Evolutionary conservation across 108 stramenopile species (phyloP), one percentile per base, ranked within the genome.

Genomic region (Nitzschia sp.): DNA sequence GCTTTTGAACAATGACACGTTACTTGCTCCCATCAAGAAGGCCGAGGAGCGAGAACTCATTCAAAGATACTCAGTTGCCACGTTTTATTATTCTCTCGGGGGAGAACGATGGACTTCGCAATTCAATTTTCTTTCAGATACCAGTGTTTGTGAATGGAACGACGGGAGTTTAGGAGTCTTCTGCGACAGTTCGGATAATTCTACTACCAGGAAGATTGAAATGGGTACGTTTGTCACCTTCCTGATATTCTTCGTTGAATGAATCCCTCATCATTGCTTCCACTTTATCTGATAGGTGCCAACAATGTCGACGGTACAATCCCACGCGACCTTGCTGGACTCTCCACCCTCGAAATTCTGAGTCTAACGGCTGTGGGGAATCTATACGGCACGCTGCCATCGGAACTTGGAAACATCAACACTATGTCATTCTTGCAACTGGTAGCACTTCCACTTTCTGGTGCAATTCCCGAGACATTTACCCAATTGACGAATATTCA

Each of bases 341-440:
- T 65, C 2, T 15, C 34, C 12, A 3, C 29, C 12, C 38, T 41
- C 3, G 22, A 41, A 3, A n/a, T 41, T 20, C 3, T 38, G 25
- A n/a, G 17, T 53, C 9, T 56, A 22, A 44, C 6, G 15, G 43
- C 21, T 38, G 38, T 6, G 22, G 53, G 29, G n/a, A 11, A 8
- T 29, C 7, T 62, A 3, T 12, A 21, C 43, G 83, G 83, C 24
- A 72, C 56, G 8, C 51, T 84, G 3, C 83, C 83, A 24, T 12
- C 59, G 14, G 51, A 44, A 21, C 22, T 77, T 15, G 48, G 24
- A 14, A 50, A 59, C 8, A 56, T 80, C 59, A 68, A 37, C 11
- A 68, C 78, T 57, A 51, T 79, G 56, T 42, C 76, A 59, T 57
- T 26, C 43, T 51, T 76, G 24, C 53, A 51, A 20, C 41, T 76